Conservation (phyloP, 176 grass and related monocot genomes). For the Cenchrus purpureus region DNA sequence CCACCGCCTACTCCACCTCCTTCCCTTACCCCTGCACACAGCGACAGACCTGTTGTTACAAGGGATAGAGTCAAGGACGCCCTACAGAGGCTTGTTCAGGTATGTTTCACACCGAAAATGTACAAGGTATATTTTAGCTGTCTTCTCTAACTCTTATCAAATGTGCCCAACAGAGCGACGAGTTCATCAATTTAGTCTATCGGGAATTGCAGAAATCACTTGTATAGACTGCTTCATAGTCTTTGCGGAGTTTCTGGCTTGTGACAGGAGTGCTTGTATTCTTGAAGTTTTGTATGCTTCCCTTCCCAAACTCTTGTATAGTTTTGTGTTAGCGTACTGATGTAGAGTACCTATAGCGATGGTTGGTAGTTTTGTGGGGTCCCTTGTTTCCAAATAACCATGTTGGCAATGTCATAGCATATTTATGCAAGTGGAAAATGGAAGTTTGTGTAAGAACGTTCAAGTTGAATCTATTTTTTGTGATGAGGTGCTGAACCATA, state of each 20-base stretch:
- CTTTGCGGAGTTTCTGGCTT: constrained; percentile 1
- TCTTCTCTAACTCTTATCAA: not conserved
- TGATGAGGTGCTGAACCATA: not conserved
- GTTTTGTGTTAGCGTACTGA: constrained; percentile 3
- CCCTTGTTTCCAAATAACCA: not conserved
- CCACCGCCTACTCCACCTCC: constrained; percentile 65
- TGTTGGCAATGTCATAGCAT: constrained; percentile 20
- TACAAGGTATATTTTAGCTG: not conserved
- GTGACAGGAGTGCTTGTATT: constrained; percentile 2
- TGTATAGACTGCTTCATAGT: constrained; percentile 38
- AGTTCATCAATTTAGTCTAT: constrained; percentile 72
- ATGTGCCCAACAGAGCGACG: constrained; percentile 50
- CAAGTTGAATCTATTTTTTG: not conserved
- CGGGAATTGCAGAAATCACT: constrained; percentile 62
- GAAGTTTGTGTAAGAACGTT: constrained; percentile 5
- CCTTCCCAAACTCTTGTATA: constrained; percentile 34
- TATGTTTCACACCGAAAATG: constrained; percentile 41
- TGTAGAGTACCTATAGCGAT: constrained; percentile 38
- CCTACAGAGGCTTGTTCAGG: constrained; percentile 77
- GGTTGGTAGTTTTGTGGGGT: constrained; percentile 8
- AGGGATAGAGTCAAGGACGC: constrained; percentile 79
- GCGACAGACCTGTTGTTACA: constrained; percentile 50
- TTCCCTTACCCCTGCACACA: constrained; percentile 60
- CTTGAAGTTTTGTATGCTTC: constrained; percentile 30
- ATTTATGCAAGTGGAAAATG: constrained; percentile 32